Evolutionary conservation across 108 stramenopile genomes (phyloP), one percentile per base, ranked within the genome.

Genomic region (Conticribra guillardii): DNA sequence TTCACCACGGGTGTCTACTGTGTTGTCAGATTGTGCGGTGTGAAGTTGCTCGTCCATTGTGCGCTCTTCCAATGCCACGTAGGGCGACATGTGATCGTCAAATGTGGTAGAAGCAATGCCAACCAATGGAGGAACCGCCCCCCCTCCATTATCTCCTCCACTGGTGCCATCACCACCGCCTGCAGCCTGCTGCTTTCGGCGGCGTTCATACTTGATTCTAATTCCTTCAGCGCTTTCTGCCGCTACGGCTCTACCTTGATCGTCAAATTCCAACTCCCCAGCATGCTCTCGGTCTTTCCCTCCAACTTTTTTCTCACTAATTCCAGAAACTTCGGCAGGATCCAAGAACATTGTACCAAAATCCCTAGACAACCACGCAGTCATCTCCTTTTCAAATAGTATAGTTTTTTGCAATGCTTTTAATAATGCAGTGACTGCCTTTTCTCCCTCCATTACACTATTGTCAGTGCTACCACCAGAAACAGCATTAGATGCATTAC

Each of bases 31-130:
- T 48, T 82, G 53, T 18, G 84, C 86, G 45, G 86, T 78, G 34
- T 73, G 79, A 44, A 95, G 79, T 70, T 91, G 88, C 63, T 98
- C 98, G 49, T 94, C 96, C 92, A 98, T 84, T 46, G 89, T 96
- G 60, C 89, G 72, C 69, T 85, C 83, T 79, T 98, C 99, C 55
- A 98, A 66, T 9, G 80, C 84, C 52, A 98, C 94, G 73, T 99
- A 99, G 2, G 97, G 95, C 17, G 94, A 86, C 96, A 99, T 96
- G 85, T 92, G 96, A 32, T 95, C 92, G 44, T 98, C 96, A 81
- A 98, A 99, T 14, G 92, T 93, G 21, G 82, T 79, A 2, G 92
- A 94, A 48, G 96, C 90, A 33, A 95, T 64, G 27, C 95, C 94
- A 18, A 91, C 34, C 14, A 96, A 76, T 7, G 87, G 83, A 16